Conservation (phyloP, 805 yeast genomes). For the Priceomyces fermenticarens region DNA sequence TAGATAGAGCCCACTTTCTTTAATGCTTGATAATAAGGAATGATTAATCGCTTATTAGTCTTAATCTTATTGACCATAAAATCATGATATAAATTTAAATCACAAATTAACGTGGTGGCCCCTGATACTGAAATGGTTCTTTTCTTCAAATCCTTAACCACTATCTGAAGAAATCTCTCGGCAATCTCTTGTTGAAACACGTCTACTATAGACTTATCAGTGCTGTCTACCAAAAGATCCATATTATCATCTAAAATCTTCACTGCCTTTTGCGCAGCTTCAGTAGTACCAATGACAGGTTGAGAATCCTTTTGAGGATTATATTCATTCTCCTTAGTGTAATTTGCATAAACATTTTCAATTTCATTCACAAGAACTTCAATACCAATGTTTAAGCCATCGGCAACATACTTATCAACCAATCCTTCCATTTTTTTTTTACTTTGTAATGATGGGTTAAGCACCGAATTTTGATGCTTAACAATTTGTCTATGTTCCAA, state of each 20-base stretch:
- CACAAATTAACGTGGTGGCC: slow-evolving; percentile 78
- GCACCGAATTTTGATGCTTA: slow-evolving; percentile 70
- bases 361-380: slow-evolving; percentile 84
- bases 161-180: slow-evolving; percentile 70
- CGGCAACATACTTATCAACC: slow-evolving; percentile 87
- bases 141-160: slow-evolving; percentile 76
- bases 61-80: slow-evolving; percentile 52
- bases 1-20: slow-evolving; percentile 84
- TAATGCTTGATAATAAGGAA: slow-evolving; percentile 74
- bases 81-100: slow-evolving; percentile 72
- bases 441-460: slow-evolving; percentile 70
- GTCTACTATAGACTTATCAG: slow-evolving; percentile 84
- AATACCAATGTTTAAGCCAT: slow-evolving; percentile 89
- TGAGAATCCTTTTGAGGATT: slow-evolving; percentile 38
- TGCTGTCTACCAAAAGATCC: slow-evolving; percentile 68
- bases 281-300: slow-evolving; percentile 40
- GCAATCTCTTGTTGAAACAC: slow-evolving; percentile 95
- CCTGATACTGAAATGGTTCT: slow-evolving; percentile 72
- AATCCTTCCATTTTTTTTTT: slow-evolving; percentile 79
- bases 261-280: slow-evolving; percentile 64
- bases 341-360: slow-evolving; percentile 54
- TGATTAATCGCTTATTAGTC: slow-evolving; percentile 62
- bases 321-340: slow-evolving; percentile 61
- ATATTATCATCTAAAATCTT: slow-evolving; percentile 68
- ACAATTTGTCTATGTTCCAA: slow-evolving; percentile 56